A percentile compares a stretch with the other conserved stretches of the same genome.
Conservation (phyloP, 192 early-diverging fungal species). For the Chytriomyces sp. region DNA sequence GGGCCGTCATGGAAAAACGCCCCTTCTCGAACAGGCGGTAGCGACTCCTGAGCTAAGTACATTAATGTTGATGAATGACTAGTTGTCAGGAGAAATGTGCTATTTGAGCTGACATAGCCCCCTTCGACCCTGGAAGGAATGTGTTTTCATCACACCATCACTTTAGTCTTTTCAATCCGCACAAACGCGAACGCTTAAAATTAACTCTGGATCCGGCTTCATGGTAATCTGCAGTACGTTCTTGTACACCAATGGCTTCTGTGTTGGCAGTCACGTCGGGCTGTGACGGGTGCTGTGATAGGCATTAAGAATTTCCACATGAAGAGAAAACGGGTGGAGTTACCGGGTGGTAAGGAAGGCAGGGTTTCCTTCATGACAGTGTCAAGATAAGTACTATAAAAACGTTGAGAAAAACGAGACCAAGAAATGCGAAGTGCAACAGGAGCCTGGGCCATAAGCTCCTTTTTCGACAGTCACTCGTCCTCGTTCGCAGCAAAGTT, state of each 20-base stretch:
- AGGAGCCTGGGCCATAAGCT: constrained; percentile 21
- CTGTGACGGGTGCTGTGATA: constrained; percentile 1
- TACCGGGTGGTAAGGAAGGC: constrained; percentile 11
- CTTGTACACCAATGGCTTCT: too few relatives aligned
- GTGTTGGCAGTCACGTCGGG: not conserved
- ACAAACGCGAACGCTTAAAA: not conserved
- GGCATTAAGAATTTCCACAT: not conserved
- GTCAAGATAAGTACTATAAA: constrained; percentile 24
- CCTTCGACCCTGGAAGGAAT: too few relatives aligned
- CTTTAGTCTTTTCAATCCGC: not conserved
- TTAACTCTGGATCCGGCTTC: not conserved
- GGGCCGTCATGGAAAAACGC: too few relatives aligned
- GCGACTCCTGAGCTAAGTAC: too few relatives aligned
- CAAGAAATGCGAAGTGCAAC: too few relatives aligned
- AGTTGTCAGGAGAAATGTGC: too few relatives aligned
- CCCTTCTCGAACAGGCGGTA: too few relatives aligned
- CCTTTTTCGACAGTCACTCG: not conserved
- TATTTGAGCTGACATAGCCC: too few relatives aligned
- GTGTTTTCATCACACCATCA: too few relatives aligned
- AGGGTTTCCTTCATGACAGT: constrained; percentile 25
- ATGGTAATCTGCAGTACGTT: not conserved
- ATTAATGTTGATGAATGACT: too few relatives aligned
- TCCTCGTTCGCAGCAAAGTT: not conserved
- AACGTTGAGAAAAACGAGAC: too few relatives aligned
- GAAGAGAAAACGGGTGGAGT: not conserved